Evolutionary conservation across 1,284 basidiomycete genomes (phyloP).

Genomic region (Mycena sp.): DNA sequence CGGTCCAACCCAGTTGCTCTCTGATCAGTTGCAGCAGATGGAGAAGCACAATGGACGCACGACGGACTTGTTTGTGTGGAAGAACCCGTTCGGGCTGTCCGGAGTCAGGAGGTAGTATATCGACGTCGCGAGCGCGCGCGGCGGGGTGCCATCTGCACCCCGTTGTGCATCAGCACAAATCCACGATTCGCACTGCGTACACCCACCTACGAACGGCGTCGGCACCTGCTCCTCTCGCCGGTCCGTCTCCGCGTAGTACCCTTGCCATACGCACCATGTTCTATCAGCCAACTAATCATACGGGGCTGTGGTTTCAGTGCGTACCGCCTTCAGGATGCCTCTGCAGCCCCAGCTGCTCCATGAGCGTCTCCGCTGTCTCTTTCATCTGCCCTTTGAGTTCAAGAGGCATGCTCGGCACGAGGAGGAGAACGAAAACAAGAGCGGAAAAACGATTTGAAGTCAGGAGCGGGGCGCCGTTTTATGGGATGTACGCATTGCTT

Average conservation of each 20-base stretch:
- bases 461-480: too few species aligned
- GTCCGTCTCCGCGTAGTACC: slow-evolving; percentile 12
- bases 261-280: not conserved
- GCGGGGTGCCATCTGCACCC: slow-evolving; percentile 1
- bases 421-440: too few species aligned
- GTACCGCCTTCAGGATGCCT: slow-evolving; percentile 11
- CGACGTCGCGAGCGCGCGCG: slow-evolving; percentile 47
- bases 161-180: not conserved
- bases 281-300: not conserved
- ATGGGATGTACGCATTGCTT: too few species aligned
- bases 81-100: slow-evolving; percentile 49
- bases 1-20: too few species aligned
- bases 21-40: too few species aligned
- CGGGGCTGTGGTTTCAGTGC: too few species aligned
- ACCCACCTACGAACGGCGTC: slow-evolving; percentile 12
- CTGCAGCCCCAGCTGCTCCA: slow-evolving; percentile 5
- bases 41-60: slow-evolving; percentile 35
- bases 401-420: too few species aligned
- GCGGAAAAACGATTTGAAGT: too few species aligned
- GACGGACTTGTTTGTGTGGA: slow-evolving; percentile 57
- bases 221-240: slow-evolving; percentile 3
- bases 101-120: slow-evolving; percentile 58
- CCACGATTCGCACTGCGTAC: not conserved
- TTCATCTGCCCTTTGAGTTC: too few species aligned
- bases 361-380: too few species aligned